Evolutionary conservation across 2,329 filamentous ascomycete genomes (phyloP).

Genomic region (Stagonosporopsis vannaccii): DNA sequence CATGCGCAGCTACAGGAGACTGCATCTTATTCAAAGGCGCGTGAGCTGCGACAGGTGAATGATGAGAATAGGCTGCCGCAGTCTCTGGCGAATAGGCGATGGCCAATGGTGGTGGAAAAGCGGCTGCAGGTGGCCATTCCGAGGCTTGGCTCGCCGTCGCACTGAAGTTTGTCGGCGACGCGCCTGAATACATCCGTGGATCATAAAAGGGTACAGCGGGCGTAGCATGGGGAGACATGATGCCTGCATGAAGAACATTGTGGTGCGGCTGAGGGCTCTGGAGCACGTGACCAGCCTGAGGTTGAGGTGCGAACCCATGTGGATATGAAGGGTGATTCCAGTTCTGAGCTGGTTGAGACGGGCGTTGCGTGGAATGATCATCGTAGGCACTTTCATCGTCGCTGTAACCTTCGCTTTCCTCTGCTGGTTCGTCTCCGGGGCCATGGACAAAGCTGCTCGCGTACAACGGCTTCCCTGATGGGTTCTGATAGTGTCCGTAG

Average conservation of each 20-base stretch:
- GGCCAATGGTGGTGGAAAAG: conserved; percentile 34
- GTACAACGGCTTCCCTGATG: conserved; percentile 40
- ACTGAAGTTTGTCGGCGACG: conserved; percentile 33
- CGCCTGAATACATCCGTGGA: conserved; percentile 33
- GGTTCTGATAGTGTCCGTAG: conserved; percentile 19
- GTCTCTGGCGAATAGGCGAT: conserved; percentile 38
- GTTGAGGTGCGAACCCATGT: conserved; percentile 34
- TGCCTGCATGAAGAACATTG: conserved; percentile 39
- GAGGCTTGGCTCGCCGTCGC: conserved; percentile 28
- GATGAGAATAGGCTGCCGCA: conserved; percentile 35
- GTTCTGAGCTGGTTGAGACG: conserved; percentile 29
- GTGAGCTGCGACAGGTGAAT: conserved; percentile 32
- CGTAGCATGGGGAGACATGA: conserved; percentile 31
- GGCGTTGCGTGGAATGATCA: conserved; percentile 19
- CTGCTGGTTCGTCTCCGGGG: conserved; percentile 27
- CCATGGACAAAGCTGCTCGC: conserved; percentile 44
- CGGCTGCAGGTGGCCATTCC: conserved; percentile 32
- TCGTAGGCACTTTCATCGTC: conserved; percentile 25
- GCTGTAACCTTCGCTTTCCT: conserved; percentile 29
- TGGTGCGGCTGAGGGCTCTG: conserved; percentile 47
- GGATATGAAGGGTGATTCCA: conserved; percentile 33
- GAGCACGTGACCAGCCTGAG: conserved; percentile 42
- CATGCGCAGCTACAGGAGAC: conserved; percentile 30
- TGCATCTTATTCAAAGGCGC: conserved; percentile 33
- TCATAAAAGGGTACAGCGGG: conserved; percentile 41